Conservation (phyloP, 2,329 filamentous ascomycete genomes). For the Leptographium procerum region DNA sequence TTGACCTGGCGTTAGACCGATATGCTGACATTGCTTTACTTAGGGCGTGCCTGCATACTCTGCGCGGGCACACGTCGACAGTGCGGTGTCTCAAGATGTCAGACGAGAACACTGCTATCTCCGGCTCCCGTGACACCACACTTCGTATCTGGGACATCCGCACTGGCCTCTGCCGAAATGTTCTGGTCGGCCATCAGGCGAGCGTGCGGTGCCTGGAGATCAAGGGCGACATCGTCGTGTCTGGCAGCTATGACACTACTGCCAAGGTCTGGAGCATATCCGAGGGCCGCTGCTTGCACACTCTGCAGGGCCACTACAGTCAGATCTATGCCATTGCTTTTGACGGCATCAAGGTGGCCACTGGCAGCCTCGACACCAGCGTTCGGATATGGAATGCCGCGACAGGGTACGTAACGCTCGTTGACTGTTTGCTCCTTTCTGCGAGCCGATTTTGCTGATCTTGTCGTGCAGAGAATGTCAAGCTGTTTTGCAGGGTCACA, state of each 20-base stretch:
- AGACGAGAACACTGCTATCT: constrained; percentile 86
- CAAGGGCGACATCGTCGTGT: constrained; percentile 93
- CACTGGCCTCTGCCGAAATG: constrained; percentile 78
- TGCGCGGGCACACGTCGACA: constrained; percentile 92
- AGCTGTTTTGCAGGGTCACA: constrained; percentile 91
- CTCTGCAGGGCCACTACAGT: constrained; percentile 87
- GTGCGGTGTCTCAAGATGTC: constrained; percentile 98
- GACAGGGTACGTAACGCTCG: constrained; percentile 52
- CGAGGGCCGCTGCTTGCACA: constrained; percentile 83
- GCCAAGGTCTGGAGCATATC: constrained; percentile 97
- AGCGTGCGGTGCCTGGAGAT: constrained; percentile 93
- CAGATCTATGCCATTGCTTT: constrained; percentile 99
- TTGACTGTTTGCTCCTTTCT: not conserved
- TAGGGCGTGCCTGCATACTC: constrained; percentile 65
- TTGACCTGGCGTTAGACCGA: too few relatives aligned
- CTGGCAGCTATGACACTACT: constrained; percentile 93
- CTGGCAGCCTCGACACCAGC: constrained; percentile 90
- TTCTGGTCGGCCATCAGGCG: constrained; percentile 87
- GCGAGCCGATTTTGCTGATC: not conserved
- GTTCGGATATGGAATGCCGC: constrained; percentile 93
- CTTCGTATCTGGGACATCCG: constrained; percentile 90
- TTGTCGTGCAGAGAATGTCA: constrained; percentile 53
- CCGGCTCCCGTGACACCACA: constrained; percentile 89
- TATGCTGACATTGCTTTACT: constrained; percentile 16
- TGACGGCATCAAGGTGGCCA: constrained; percentile 85